A percentile compares a stretch with the other conserved stretches of the same genome.
Conservation (phyloP, 805 yeast species). For the Lachancea quebecensis region DNA sequence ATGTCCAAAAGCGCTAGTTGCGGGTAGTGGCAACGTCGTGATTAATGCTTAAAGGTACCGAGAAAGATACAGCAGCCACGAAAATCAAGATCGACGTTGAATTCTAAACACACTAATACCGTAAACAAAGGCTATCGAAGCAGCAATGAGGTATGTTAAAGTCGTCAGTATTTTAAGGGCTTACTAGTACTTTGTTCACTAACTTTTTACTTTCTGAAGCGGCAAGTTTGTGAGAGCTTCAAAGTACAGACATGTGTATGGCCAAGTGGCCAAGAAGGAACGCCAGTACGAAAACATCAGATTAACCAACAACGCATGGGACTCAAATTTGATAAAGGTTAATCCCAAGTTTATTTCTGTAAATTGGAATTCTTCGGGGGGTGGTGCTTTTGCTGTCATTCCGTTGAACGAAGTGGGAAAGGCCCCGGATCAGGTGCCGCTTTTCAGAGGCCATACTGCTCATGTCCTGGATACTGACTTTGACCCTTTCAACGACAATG, state of each 20-base stretch:
- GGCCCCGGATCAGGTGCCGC: conserved; percentile 86
- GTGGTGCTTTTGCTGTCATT: conserved; percentile 94
- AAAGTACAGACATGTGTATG: conserved; percentile 92
- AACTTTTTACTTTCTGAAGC: conserved; percentile 30
- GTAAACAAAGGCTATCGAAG: background rate
- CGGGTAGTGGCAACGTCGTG: too few species aligned
- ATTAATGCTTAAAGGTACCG: too few species aligned
- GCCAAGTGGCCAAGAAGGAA: conserved; percentile 65
- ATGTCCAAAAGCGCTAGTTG: too few species aligned
- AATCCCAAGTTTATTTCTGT: conserved; percentile 82
- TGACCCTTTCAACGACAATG: conserved; percentile 78
- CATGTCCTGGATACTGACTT: conserved; percentile 93
- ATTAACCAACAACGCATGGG: conserved; percentile 91
- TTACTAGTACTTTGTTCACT: background rate
- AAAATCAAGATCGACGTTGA: background rate
- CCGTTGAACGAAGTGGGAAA: conserved; percentile 85
- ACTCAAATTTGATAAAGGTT: conserved; percentile 79
- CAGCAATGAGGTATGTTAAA: conserved; percentile 1
- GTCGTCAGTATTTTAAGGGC: background rate
- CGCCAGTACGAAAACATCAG: conserved; percentile 45
- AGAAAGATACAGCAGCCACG: background rate
- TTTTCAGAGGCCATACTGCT: conserved; percentile 93
- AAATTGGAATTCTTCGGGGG: conserved; percentile 93
- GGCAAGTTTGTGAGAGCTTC: conserved; percentile 94
- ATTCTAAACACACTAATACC: too few species aligned